Conservation (phyloP, 768 basidiomycete genomes). For the Agaricus subrufescens region DNA sequence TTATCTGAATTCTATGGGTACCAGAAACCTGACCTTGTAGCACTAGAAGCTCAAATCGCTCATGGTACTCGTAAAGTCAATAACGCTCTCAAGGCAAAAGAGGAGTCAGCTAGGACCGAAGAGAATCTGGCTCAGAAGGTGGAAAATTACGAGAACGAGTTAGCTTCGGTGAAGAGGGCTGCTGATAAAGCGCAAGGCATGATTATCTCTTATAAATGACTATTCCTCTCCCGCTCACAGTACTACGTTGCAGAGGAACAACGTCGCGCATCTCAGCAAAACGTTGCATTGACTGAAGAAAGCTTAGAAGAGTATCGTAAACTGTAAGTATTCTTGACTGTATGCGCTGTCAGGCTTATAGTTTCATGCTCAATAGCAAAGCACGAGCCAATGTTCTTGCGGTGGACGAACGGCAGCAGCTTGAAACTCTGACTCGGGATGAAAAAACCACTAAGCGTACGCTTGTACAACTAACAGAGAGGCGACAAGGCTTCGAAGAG, state of each 20-base stretch:
- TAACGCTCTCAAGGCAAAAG: conserved; percentile 59
- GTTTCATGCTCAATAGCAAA: conserved; percentile 48
- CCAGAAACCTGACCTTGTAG: conserved; percentile 81
- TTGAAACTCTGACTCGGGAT: conserved; percentile 78
- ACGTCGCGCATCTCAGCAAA: conserved; percentile 64
- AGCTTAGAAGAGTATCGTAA: conserved; percentile 84
- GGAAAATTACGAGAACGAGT: conserved; percentile 54
- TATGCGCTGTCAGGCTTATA: background rate
- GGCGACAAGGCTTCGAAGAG: conserved; percentile 58
- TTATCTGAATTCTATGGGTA: background rate
- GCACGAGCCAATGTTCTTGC: conserved; percentile 73
- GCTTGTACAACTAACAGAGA: conserved; percentile 62
- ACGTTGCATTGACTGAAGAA: conserved; percentile 75
- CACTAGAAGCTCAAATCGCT: conserved; percentile 81
- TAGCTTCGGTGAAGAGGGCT: conserved; percentile 57
- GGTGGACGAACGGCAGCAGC: conserved; percentile 80
- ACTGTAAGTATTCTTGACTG: conserved; percentile 45
- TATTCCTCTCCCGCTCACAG: background rate
- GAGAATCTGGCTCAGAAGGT: conserved; percentile 43
- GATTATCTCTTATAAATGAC: conserved; percentile 12
- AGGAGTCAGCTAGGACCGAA: conserved; percentile 58
- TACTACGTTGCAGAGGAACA: conserved; percentile 55
- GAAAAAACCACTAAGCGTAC: conserved; percentile 69
- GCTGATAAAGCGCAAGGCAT: conserved; percentile 79
- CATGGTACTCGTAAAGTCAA: conserved; percentile 78